Conservation (phyloP, 1,284 basidiomycete genomes). For the Pyrrhoderma lamaoense region DNA sequence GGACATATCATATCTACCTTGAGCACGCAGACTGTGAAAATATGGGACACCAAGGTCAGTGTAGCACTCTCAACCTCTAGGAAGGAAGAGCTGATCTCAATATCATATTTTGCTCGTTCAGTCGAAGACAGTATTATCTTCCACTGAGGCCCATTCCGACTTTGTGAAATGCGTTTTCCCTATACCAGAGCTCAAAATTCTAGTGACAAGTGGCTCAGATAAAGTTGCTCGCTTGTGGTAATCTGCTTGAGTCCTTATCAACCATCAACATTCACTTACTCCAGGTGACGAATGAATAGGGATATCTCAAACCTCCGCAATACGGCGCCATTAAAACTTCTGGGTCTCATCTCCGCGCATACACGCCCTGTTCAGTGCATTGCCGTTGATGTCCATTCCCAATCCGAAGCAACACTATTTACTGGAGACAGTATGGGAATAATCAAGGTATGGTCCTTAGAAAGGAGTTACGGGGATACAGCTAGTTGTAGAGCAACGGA, state of each 20-base stretch:
- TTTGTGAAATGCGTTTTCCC: constrained; percentile 80
- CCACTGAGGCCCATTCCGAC: constrained; percentile 74
- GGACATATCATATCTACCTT: constrained; percentile 15
- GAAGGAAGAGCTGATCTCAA: constrained; percentile 1
- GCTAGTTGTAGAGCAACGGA: constrained; percentile 48
- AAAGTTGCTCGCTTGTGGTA: constrained; percentile 87
- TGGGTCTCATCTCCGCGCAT: constrained; percentile 67
- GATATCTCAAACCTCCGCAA: constrained; percentile 43
- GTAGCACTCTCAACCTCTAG: constrained; percentile 1
- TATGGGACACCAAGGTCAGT: constrained; percentile 74
- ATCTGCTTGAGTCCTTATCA: constrained; percentile 17
- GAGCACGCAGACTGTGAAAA: constrained; percentile 56
- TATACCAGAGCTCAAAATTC: constrained; percentile 53
- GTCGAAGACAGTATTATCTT: constrained; percentile 63
- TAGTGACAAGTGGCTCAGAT: constrained; percentile 89
- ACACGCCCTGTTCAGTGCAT: constrained; percentile 64
- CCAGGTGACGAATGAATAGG: constrained; percentile 35
- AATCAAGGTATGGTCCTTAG: constrained; percentile 69
- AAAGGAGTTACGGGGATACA: constrained; percentile 35
- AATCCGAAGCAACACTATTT: constrained; percentile 48
- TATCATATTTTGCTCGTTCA: too few species aligned
- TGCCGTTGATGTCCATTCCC: constrained; percentile 39
- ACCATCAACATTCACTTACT: not conserved
- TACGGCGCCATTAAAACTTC: constrained; percentile 40
- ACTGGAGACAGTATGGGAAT: constrained; percentile 85